Evolutionary conservation across 2,329 filamentous ascomycete species (phyloP).

Genomic region (Phoma sp.): DNA sequence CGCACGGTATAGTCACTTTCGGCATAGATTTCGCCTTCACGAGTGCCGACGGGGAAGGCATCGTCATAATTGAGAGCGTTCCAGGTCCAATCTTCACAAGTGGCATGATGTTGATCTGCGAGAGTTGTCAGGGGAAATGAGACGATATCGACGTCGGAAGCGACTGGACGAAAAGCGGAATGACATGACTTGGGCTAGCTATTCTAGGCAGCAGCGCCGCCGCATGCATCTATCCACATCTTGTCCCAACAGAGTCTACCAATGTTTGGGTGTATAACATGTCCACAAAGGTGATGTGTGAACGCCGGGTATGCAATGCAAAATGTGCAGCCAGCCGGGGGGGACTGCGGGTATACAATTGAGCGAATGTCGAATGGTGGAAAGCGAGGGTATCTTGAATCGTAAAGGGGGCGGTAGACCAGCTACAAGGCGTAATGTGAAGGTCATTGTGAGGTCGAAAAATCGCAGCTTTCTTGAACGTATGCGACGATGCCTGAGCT

Average conservation of each 20-base stretch:
- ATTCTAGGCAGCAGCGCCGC: conserved; percentile 33
- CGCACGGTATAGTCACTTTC: conserved; percentile 6
- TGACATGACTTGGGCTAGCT: conserved; percentile 24
- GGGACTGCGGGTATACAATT: conserved; percentile 21
- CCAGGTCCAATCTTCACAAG: background rate
- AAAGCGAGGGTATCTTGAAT: conserved; percentile 39
- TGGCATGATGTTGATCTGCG: conserved; percentile 1
- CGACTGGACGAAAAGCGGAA: conserved; percentile 11
- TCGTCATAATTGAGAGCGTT: conserved; percentile 1
- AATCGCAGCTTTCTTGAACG: background rate
- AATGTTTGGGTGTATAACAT: conserved; percentile 20
- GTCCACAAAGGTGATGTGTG: conserved; percentile 23
- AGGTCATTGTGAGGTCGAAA: conserved; percentile 11
- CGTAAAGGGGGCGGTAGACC: conserved; percentile 29
- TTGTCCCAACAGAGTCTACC: conserved; percentile 29
- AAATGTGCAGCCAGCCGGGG: conserved; percentile 16
- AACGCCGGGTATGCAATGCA: conserved; percentile 35
- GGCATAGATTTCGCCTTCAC: conserved; percentile 3
- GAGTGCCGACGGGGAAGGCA: background rate
- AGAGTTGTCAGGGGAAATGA: conserved; percentile 6
- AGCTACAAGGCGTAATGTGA: conserved; percentile 18
- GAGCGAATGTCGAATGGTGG: conserved; percentile 20
- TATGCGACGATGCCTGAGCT: background rate
- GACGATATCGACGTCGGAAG: conserved; percentile 3
- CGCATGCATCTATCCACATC: conserved; percentile 31